Percentiles rank a stretch among this genome's conserved stretches.
phyloP scores from a whole-genome alignment of 352 stramenopile species.

The Globisporangium polare region DNA sequence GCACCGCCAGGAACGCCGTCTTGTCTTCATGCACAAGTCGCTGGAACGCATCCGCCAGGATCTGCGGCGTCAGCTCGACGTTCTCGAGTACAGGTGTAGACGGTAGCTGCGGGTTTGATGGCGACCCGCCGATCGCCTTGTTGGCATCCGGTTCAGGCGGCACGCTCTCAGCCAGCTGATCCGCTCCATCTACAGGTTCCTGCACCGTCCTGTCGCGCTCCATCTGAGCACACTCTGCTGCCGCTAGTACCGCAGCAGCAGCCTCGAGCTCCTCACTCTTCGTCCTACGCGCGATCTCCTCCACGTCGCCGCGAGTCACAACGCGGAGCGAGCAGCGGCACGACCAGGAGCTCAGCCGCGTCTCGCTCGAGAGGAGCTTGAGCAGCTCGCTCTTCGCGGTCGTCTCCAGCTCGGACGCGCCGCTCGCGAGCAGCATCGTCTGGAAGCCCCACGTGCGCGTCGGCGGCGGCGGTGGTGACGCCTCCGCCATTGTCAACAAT shows the following conservation, averaged over 20 bases:
- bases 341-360: slow-evolving; percentile 23
- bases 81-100: slow-evolving; percentile 3
- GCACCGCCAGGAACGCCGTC: slow-evolving; percentile 20
- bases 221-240: not conserved
- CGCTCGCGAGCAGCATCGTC: slow-evolving; percentile 37
- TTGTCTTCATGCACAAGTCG: slow-evolving; percentile 41
- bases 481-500: not conserved
- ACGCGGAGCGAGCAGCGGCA: slow-evolving; percentile 39
- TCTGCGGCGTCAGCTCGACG: slow-evolving; percentile 19
- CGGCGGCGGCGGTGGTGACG: not conserved
- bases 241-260: not conserved
- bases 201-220: not conserved
- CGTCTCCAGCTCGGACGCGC: slow-evolving; percentile 29
- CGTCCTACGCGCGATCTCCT: slow-evolving; percentile 20
- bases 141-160: not conserved
- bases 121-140: not conserved
- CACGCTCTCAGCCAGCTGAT: not conserved
- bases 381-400: slow-evolving; percentile 27
- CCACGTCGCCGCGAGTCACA: slow-evolving; percentile 34
- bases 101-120: not conserved
- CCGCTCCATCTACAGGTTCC: not conserved
- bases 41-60: slow-evolving; percentile 52
- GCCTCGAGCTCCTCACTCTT: slow-evolving; percentile 12
- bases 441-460: slow-evolving; percentile 43
- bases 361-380: slow-evolving; percentile 19